phyloP scores from a whole-genome alignment of 225 moss, liverwort and hornwort genomes.

The Polytrichum formosum region DNA sequence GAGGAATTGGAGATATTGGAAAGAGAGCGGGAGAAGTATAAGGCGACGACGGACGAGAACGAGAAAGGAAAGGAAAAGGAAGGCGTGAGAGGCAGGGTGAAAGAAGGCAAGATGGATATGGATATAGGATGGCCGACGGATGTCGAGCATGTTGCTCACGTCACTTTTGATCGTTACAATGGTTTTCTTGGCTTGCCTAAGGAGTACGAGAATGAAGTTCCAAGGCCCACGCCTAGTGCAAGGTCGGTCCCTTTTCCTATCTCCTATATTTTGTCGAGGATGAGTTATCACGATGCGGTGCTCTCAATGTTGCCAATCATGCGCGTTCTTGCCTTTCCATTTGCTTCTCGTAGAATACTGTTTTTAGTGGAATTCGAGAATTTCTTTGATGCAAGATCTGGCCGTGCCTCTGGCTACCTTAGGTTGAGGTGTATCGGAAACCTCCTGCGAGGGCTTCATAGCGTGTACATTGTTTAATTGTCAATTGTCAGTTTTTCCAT shows the following conservation, averaged over 20 bases:
- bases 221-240: constrained; percentile 87
- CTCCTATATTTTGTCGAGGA: no score
- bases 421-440: no score
- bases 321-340: no score
- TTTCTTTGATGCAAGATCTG: background rate
- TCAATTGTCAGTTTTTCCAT: no score
- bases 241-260: constrained; percentile 37
- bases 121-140: constrained; percentile 97
- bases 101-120: constrained; percentile 68
- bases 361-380: background rate
- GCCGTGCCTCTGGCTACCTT: background rate
- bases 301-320: no score
- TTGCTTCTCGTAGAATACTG: no score
- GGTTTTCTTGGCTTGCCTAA: constrained; percentile 93
- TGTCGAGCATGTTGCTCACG: constrained; percentile 95
- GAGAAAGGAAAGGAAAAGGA: constrained; percentile 23
- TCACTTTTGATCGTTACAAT: constrained; percentile 94
- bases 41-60: constrained; percentile 5
- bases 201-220: constrained; percentile 91
- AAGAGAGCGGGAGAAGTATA: constrained; percentile 20
- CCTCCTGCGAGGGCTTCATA: no score
- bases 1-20: constrained; percentile 39
- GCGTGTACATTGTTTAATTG: no score
- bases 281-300: no score
- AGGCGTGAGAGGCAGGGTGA: constrained; percentile 36